Conservation (phyloP, 768 basidiomycete species). For the Lepiota brunneoincarnata region DNA sequence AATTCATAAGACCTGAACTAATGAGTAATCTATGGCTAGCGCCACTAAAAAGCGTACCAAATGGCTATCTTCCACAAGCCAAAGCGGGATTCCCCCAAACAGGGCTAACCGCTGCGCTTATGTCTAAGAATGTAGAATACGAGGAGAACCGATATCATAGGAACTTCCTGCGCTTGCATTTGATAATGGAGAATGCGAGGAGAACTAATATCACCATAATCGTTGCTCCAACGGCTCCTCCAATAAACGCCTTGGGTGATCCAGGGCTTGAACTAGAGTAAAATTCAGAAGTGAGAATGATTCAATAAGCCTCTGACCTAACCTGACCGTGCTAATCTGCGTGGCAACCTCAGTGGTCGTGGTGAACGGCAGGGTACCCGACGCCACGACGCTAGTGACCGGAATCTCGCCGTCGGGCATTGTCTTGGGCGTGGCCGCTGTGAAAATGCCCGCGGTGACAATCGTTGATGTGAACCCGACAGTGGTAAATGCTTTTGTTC, state of each 20-base stretch:
- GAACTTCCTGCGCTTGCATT: not conserved
- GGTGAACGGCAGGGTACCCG: not conserved
- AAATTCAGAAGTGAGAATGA: not conserved
- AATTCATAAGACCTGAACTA: no score
- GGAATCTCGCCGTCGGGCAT: no score
- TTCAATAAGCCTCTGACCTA: not conserved
- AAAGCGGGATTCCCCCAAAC: no score
- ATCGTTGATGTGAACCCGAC: not conserved
- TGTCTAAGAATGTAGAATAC: not conserved
- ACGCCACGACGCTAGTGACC: no score
- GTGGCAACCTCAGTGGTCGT: not conserved
- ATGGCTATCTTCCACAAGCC: no score
- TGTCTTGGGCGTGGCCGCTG: not conserved
- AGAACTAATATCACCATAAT: not conserved
- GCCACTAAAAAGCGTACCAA: no score
- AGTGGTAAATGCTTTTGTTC: not conserved
- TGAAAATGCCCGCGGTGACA: not conserved
- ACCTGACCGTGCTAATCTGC: not conserved
- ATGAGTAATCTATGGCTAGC: no score
- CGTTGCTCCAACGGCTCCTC: constrained; percentile 1
- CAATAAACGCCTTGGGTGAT: not conserved
- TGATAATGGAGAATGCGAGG: not conserved
- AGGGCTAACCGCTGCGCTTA: no score
- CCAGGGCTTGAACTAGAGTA: not conserved
- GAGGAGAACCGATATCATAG: not conserved